Conservation (phyloP, 2,329 filamentous ascomycete species). For the Sporothrix variecibatus region DNA sequence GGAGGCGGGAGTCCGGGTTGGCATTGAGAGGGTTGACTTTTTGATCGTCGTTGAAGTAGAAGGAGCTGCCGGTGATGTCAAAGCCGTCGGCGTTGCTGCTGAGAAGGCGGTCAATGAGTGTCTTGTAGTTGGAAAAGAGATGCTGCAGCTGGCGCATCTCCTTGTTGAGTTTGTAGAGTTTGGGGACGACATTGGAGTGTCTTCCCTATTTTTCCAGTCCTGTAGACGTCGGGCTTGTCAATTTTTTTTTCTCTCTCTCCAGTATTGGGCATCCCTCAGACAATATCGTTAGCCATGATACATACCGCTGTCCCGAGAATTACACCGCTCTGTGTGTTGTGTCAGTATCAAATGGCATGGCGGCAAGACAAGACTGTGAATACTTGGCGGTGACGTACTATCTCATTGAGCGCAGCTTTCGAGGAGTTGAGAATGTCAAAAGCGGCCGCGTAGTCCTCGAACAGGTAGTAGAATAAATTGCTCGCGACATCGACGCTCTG, state of each 20-base stretch:
- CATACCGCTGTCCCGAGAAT: slow-evolving; percentile 40
- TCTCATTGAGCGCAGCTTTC: slow-evolving; percentile 49
- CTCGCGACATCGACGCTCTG: slow-evolving; percentile 54
- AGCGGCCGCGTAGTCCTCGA: slow-evolving; percentile 65
- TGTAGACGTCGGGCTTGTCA: background rate
- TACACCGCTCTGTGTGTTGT: slow-evolving; percentile 37
- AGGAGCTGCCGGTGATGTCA: background rate
- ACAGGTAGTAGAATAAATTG: slow-evolving; percentile 66
- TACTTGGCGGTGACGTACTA: slow-evolving; percentile 44
- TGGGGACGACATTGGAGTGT: slow-evolving; percentile 56
- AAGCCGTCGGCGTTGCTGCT: slow-evolving; percentile 40
- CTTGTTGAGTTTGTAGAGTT: slow-evolving; percentile 60
- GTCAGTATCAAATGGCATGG: background rate
- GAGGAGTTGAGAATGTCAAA: slow-evolving; percentile 55
- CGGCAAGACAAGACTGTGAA: background rate
- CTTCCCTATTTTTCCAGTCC: slow-evolving; percentile 37
- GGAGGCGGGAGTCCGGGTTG: slow-evolving; percentile 22
- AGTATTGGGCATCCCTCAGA: background rate
- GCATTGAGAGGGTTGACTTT: background rate
- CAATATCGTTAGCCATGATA: background rate
- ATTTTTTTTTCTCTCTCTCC: background rate
- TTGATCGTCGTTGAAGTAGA: background rate
- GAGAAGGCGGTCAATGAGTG: slow-evolving; percentile 61
- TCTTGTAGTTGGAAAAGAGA: slow-evolving; percentile 61
- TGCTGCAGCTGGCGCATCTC: slow-evolving; percentile 62